These are phyloP conservation scores for Paramyrothecium sp. DNA, from an alignment of 2,329 filamentous ascomycete genomes.

Conservation along the genomic window DNA sequence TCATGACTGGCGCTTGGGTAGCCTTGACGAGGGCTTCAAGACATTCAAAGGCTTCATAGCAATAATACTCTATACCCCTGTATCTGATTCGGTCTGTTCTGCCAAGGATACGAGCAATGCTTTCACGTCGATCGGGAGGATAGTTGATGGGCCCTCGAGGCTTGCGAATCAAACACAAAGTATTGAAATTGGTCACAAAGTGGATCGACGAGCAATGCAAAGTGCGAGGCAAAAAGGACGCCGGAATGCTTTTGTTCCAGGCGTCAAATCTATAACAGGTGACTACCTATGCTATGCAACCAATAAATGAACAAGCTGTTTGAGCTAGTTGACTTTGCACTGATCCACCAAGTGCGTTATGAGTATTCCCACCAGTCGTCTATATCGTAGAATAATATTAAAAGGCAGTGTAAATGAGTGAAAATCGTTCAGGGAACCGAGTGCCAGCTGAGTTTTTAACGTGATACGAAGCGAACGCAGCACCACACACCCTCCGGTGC, in stretches of 20 bases:
- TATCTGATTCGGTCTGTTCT: background rate
- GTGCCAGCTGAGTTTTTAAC: background rate
- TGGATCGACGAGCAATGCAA: background rate
- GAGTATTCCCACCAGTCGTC: background rate
- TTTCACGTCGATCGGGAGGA: too few relatives aligned
- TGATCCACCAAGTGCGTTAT: background rate
- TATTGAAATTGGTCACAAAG: too few relatives aligned
- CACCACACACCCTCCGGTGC: background rate
- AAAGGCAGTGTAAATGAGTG: background rate
- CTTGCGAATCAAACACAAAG: too few relatives aligned
- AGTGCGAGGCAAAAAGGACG: background rate
- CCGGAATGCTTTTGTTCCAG: background rate
- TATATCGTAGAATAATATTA: background rate
- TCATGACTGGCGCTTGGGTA: constrained; percentile 2
- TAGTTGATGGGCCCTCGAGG: too few relatives aligned
- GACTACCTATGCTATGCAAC: background rate
- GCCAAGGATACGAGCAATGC: too few relatives aligned
- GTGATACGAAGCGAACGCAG: background rate
- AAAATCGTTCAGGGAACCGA: background rate
- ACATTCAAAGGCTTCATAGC: background rate
- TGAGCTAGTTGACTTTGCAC: background rate
- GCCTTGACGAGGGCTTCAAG: background rate
- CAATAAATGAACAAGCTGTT: background rate
- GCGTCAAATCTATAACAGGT: background rate
- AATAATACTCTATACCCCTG: background rate